Base-by-base conservation (phyloP, 257 asterid species). In the Penstemon davidsonii region DNA sequence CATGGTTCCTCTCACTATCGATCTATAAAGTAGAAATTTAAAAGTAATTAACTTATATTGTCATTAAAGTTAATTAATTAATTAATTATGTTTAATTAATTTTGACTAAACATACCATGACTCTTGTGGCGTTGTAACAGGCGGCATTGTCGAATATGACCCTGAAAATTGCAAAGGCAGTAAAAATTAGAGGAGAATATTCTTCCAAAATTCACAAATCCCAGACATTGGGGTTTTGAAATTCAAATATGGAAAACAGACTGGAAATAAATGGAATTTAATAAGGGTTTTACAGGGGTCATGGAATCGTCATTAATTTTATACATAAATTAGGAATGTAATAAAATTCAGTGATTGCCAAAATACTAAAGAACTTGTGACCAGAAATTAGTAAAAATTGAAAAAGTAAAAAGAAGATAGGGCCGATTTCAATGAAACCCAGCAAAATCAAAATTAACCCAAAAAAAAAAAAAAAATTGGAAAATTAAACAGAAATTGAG, bases 81-180 rank as follows among this genome's bases (percentile, higher is more conserved):
- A 55, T 41, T 43, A 12, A 62, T 3, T 18, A 52, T 60, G 19
- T 25, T 55, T 13, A 38, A 36, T 59, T 5, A 13, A 40, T 11
- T 3, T 44, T 2, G 15, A 67, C 12, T 10, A 65, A 55, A n/a
- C 50, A 59, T 74, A 94, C 99, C 98, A 85, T 86, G 70, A 94
- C 88, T n/a, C 95, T 82, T n/a, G 99, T 94, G 7, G 92, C 83
- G 67, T 87, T 78, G 45, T 96, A 78, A 58, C 91, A 91, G 42
- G 86, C 96, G n/a, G 85, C 96, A 85, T 94, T 89, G 83, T 94
- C 99, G 78, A 94, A 83, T 87, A 91, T 83, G 78, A 89, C 99
- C 87, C 99, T 94, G 96, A 44, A 64, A 65, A 73, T 62, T 36
- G 70, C 38, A 49, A 66, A 50, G 4, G 68, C 53, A 38, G 64